Evolutionary conservation across 1,139 yeast species (phyloP).

Genomic region (Lodderomyces pseudojiufengensis): DNA sequence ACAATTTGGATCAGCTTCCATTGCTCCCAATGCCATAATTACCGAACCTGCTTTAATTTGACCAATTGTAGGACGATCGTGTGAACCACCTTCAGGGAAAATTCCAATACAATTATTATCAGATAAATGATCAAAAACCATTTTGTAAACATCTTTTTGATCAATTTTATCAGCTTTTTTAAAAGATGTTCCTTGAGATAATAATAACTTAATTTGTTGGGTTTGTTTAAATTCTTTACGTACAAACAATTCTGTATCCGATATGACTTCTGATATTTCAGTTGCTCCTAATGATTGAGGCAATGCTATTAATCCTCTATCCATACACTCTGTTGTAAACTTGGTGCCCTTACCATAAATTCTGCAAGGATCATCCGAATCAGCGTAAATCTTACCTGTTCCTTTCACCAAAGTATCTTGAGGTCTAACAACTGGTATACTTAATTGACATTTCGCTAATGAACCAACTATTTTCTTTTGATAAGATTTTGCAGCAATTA

Average conservation of each 20-base stretch:
- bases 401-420: conserved; percentile 74
- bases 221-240: conserved; percentile 67
- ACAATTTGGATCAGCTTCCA: conserved; percentile 66
- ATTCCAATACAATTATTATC: conserved; percentile 87
- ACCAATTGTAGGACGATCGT: conserved; percentile 82
- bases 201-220: conserved; percentile 39
- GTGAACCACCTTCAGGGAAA: conserved; percentile 97
- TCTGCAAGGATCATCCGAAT: conserved; percentile 41
- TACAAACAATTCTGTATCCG: conserved; percentile 71
- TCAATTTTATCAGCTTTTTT: conserved; percentile 81
- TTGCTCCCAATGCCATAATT: conserved; percentile 93
- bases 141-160: conserved; percentile 75
- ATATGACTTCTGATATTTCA: conserved; percentile 63
- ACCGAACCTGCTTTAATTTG: conserved; percentile 98
- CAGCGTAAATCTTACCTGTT: conserved; percentile 55
- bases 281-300: conserved; percentile 79
- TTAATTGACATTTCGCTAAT: conserved; percentile 68
- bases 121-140: conserved; percentile 78
- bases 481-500: conserved; percentile 79
- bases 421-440: conserved; percentile 89
- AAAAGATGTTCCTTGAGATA: conserved; percentile 54
- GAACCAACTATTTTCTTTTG: conserved; percentile 66
- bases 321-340: conserved; percentile 63
- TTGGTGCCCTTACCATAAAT: conserved; percentile 66
- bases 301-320: conserved; percentile 69